Conservation (phyloP, 495 filamentous ascomycete genomes). For the Corynascus novoguineensis region DNA sequence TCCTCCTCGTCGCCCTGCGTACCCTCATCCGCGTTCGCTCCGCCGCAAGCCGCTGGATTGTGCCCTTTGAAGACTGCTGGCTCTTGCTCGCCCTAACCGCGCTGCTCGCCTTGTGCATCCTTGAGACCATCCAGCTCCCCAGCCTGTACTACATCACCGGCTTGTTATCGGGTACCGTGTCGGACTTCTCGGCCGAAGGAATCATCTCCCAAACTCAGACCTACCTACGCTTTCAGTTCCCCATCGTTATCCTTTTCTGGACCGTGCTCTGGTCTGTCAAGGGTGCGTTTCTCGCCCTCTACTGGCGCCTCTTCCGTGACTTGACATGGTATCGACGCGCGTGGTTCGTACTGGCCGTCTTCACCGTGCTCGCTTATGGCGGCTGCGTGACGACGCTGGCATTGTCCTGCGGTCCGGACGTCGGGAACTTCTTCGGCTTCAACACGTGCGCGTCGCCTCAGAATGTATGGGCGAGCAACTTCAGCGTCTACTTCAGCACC, state of each 20-base stretch:
- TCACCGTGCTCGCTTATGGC: conserved; percentile 35
- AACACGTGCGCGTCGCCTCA: conserved; percentile 22
- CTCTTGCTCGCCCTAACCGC: conserved; percentile 35
- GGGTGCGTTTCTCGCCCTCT: conserved; percentile 44
- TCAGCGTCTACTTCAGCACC: conserved; percentile 43
- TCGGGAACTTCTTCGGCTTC: conserved; percentile 39
- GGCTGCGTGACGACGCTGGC: conserved; percentile 37
- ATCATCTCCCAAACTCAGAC: conserved; percentile 23
- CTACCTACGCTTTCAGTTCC: conserved; percentile 39
- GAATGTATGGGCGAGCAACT: conserved; percentile 32
- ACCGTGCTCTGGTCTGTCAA: conserved; percentile 44
- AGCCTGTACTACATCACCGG: conserved; percentile 37
- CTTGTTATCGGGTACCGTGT: conserved; percentile 27
- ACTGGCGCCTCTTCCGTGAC: conserved; percentile 39
- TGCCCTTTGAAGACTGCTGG: conserved; percentile 39
- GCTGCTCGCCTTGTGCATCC: conserved; percentile 35
- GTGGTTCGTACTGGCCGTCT: conserved; percentile 36
- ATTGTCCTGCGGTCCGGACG: conserved; percentile 35
- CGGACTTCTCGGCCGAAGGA: conserved; percentile 16
- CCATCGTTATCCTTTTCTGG: conserved; percentile 47
- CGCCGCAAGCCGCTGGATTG: conserved; percentile 23
- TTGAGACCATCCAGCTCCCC: conserved; percentile 43
- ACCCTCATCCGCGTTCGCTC: conserved; percentile 35
- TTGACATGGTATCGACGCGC: conserved; percentile 34
- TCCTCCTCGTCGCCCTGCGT: conserved; percentile 36